Evolutionary conservation across 1,284 basidiomycete genomes (phyloP).

Genomic region (Coniferiporia sulphurascens): DNA sequence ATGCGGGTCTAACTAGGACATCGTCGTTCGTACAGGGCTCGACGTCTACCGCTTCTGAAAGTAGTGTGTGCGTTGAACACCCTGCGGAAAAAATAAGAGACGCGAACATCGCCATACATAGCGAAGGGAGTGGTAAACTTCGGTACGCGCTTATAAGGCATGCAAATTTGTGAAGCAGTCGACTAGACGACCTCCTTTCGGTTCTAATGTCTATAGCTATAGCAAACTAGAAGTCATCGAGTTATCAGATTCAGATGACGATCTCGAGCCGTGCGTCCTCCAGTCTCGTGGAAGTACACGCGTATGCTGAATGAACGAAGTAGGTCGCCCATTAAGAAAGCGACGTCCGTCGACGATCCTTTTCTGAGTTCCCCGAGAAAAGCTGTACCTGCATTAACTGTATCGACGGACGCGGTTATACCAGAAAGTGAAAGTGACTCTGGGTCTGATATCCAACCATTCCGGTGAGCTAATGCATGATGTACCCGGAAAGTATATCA

Average conservation of each 20-base stretch:
- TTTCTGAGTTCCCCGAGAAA: background rate
- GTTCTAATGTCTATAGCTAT: too few relatives aligned
- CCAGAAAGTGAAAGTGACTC: background rate
- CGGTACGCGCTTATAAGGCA: background rate
- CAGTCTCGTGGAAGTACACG: too few relatives aligned
- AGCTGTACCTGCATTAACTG: background rate
- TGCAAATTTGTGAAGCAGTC: background rate
- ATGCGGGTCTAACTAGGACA: constrained; percentile 7
- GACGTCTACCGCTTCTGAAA: constrained; percentile 4
- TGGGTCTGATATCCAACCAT: background rate
- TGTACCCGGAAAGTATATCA: too few relatives aligned
- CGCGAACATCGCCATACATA: constrained; percentile 32
- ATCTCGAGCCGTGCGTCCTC: background rate
- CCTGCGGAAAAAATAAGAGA: background rate
- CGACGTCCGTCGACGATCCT: background rate
- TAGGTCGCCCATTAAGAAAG: background rate
- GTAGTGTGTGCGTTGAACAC: background rate
- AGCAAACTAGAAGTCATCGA: constrained; percentile 2
- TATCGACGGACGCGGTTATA: too few relatives aligned
- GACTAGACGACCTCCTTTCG: background rate
- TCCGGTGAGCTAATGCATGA: constrained; percentile 2
- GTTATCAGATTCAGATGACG: constrained; percentile 8
- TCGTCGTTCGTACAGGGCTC: constrained; percentile 12
- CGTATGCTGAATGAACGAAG: background rate
- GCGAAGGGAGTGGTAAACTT: constrained; percentile 30